Evolutionary conservation across 2,329 filamentous ascomycete species (phyloP), one percentile per base, ranked within the genome.

Genomic region (Myotisia sp.): DNA sequence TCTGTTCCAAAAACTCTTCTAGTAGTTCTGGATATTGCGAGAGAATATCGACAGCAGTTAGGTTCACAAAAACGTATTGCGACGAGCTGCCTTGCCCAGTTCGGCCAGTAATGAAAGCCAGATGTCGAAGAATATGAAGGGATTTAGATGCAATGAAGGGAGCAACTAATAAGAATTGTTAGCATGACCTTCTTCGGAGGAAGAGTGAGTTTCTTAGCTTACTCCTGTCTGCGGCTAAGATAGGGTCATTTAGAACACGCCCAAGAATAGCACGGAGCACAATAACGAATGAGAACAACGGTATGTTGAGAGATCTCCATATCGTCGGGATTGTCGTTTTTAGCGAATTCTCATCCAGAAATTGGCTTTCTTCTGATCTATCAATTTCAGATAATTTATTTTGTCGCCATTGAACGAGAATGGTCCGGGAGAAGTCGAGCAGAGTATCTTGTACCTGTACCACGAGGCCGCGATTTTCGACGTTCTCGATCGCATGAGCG

Each of bases 21-120:
- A 74, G 68, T 18, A 79, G 68, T 7, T 64, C 60, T 0, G 78
- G 70, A 45, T 82, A 79, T n/a, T 75, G 71, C 6, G 78, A 67
- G 4, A 93, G 67, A 24, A 85, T 75, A 54, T 94, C 86, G 42
- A 93, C 74, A 3, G 84, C 76, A 1, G 81, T 75, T 14, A 92
- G 67, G 47, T 85, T 84, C 17, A 83, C 77, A 50, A 93, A 93
- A 2, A 71, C 75, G 55, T 92, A 87, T 38, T 83, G 79, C 35
- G 86, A 82, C 47, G 92, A 92, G 1, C 74, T 69, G 40, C 70
- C 72, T 37, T 78, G 75, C 13, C 79, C 77, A 36, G 81, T 69
- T 24, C 81, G 70, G 9, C 75, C 76, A 0, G 82, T 83, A 41
- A 93, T 74, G 53, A 93, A 93, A 56, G 76, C 83, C 13, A 92